Conservation (phyloP, 768 basidiomycete genomes). For the Rhizopogon vesiculosus region DNA sequence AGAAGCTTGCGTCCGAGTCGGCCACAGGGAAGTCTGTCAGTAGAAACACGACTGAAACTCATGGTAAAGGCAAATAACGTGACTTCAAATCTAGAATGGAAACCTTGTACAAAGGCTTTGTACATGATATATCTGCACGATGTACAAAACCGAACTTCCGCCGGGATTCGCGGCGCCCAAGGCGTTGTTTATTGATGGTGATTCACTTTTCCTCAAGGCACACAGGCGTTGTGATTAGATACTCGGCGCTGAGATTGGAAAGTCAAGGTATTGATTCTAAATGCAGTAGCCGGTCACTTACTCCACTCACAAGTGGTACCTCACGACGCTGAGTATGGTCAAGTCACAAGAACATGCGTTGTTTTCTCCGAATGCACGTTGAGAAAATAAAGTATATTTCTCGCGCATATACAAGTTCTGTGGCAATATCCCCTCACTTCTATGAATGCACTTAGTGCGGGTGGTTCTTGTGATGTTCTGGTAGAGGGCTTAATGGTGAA, state of each 20-base stretch:
- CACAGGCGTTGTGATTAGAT: background rate
- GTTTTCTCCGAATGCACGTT: background rate
- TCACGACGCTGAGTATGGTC: background rate
- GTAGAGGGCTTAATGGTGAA: slow-evolving; percentile 14
- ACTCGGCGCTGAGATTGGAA: background rate
- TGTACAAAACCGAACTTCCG: background rate
- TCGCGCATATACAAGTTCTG: slow-evolving; percentile 5
- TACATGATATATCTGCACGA: background rate
- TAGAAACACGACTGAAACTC: slow-evolving; percentile 1
- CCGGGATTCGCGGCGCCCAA: background rate
- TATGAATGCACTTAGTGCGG: slow-evolving; percentile 48
- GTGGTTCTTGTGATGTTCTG: slow-evolving; percentile 91
- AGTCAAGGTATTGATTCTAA: background rate
- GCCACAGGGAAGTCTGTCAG: background rate
- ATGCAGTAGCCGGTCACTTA: background rate
- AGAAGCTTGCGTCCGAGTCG: background rate
- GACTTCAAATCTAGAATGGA: background rate
- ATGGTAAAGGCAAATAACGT: background rate
- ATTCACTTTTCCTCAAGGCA: background rate
- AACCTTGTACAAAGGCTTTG: background rate
- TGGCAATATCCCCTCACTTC: slow-evolving; percentile 2
- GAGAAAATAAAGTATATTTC: slow-evolving; percentile 17
- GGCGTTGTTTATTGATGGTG: background rate
- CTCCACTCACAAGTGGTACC: background rate
- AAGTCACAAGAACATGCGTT: background rate